These are phyloP conservation scores for Paulownia fortunei DNA, from an alignment of 257 asterid genomes.

Conservation along the genomic window DNA sequence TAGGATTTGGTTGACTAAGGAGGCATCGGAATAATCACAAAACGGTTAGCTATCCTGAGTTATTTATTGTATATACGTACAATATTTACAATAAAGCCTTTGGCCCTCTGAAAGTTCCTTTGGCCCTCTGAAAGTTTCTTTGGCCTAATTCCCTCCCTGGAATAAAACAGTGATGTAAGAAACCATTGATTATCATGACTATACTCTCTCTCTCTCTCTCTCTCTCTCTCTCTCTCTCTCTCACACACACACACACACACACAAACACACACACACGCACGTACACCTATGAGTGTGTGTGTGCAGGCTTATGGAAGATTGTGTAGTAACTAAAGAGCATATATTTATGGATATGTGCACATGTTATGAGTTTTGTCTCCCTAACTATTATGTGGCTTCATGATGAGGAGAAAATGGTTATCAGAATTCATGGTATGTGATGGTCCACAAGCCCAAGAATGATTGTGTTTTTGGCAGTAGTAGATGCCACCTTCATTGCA, in stretches of 20 bases:
- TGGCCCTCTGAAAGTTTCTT: conserved; percentile 48
- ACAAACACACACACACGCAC: not conserved
- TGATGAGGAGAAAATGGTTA: conserved; percentile 18
- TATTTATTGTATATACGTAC: conserved; percentile 39
- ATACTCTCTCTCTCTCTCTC: not conserved
- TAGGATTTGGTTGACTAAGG: conserved; percentile 80
- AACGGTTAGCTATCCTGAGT: conserved; percentile 61
- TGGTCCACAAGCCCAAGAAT: conserved; percentile 24
- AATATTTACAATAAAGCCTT: conserved; percentile 32
- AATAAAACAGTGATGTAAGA: conserved; percentile 52
- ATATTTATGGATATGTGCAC: not conserved
- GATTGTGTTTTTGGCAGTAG: conserved; percentile 25
- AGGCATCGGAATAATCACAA: conserved; percentile 64
- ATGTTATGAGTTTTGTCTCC: not conserved
- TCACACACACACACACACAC: not conserved
- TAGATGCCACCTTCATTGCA: conserved; percentile 13
- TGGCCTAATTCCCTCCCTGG: conserved; percentile 46
- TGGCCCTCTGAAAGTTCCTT: too few relatives aligned
- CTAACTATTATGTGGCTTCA: not conserved
- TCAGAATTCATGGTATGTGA: not conserved
- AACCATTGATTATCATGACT: conserved; percentile 2
- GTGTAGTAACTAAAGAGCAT: not conserved
- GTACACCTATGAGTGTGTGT: conserved; percentile 8
- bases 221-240: not conserved
- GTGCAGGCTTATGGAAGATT: not conserved